phyloP scores from a whole-genome alignment of 2,329 filamentous ascomycete genomes.

The Juglanconis oblonga region DNA sequence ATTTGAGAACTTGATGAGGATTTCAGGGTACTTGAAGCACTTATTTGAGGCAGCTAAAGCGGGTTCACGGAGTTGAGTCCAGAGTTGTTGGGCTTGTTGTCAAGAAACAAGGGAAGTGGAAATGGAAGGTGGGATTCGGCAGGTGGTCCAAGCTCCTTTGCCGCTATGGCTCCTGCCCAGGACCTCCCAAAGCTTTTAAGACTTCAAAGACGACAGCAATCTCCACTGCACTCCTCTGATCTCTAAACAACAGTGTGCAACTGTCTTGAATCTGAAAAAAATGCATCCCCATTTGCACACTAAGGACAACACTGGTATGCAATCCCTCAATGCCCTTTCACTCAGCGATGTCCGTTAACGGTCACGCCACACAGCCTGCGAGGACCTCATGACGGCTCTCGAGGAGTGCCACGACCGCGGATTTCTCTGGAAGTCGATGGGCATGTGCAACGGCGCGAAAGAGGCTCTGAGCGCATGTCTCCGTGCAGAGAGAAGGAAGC shows the following conservation, averaged over 20 bases:
- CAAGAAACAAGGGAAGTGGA: too few relatives aligned
- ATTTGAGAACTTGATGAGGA: constrained; percentile 1
- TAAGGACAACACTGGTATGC: constrained; percentile 79
- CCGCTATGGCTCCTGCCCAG: too few relatives aligned
- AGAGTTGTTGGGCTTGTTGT: too few relatives aligned
- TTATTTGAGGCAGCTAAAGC: too few relatives aligned
- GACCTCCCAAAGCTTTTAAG: too few relatives aligned
- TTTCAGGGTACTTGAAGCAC: neutral
- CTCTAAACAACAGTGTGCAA: too few relatives aligned
- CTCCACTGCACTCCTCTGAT: too few relatives aligned
- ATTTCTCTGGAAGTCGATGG: constrained; percentile 87
- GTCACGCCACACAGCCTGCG: constrained; percentile 64
- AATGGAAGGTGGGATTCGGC: too few relatives aligned
- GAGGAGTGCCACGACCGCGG: constrained; percentile 93
- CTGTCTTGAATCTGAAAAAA: constrained; percentile 24
- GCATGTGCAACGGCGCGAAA: constrained; percentile 88
- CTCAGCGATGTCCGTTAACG: neutral
- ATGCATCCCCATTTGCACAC: constrained; percentile 99
- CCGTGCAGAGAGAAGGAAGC: constrained; percentile 73
- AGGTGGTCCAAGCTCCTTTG: too few relatives aligned
- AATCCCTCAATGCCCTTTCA: constrained; percentile 1
- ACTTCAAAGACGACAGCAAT: neutral
- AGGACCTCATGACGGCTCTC: constrained; percentile 88
- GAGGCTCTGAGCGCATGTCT: constrained; percentile 81
- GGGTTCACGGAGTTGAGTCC: too few relatives aligned